A percentile compares a stretch with the other conserved stretches of the same genome.
Evolutionary conservation across 2,329 filamentous ascomycete genomes (phyloP).

Genomic region (Fusarium robinianum): DNA sequence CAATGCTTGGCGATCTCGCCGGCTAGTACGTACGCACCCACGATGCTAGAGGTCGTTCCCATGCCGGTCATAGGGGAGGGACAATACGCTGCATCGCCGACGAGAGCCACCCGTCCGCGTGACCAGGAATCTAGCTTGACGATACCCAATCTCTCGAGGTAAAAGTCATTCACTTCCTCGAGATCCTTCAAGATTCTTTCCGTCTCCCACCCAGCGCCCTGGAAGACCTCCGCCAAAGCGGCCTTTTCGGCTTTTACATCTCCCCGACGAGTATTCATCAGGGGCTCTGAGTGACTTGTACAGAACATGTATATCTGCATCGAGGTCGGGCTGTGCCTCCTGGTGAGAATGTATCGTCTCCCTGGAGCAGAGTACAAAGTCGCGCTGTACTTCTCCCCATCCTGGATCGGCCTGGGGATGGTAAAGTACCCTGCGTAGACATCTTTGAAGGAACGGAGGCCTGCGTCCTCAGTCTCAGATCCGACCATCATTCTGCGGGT

Average conservation of each 20-base stretch:
- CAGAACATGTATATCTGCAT: slow-evolving; percentile 47
- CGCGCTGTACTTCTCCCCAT: slow-evolving; percentile 44
- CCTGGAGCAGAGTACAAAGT: slow-evolving; percentile 44
- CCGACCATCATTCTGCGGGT: slow-evolving; percentile 50
- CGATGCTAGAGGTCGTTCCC: slow-evolving; percentile 54
- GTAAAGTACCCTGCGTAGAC: slow-evolving; percentile 42
- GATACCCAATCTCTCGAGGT: slow-evolving; percentile 49
- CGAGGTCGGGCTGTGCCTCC: slow-evolving; percentile 44
- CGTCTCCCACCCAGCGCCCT: slow-evolving; percentile 49
- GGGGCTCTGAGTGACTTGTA: slow-evolving; percentile 27
- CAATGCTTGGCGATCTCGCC: too few species aligned
- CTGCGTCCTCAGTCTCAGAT: slow-evolving; percentile 28
- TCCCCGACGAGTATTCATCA: slow-evolving; percentile 38
- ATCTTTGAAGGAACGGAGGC: slow-evolving; percentile 31
- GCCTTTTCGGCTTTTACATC: slow-evolving; percentile 47
- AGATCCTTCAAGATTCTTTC: slow-evolving; percentile 49
- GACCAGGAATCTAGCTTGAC: slow-evolving; percentile 52
- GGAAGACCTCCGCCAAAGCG: slow-evolving; percentile 45
- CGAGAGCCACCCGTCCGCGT: slow-evolving; percentile 51
- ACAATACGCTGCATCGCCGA: slow-evolving; percentile 60
- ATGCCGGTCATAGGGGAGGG: slow-evolving; percentile 55
- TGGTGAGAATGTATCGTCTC: slow-evolving; percentile 45
- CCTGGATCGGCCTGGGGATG: slow-evolving; percentile 34
- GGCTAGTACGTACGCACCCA: slow-evolving; percentile 60
- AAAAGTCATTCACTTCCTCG: slow-evolving; percentile 50